These are phyloP conservation scores for Orychophragmus violaceus DNA, from an alignment of 345 rosid genomes.

Conservation along the genomic window DNA sequence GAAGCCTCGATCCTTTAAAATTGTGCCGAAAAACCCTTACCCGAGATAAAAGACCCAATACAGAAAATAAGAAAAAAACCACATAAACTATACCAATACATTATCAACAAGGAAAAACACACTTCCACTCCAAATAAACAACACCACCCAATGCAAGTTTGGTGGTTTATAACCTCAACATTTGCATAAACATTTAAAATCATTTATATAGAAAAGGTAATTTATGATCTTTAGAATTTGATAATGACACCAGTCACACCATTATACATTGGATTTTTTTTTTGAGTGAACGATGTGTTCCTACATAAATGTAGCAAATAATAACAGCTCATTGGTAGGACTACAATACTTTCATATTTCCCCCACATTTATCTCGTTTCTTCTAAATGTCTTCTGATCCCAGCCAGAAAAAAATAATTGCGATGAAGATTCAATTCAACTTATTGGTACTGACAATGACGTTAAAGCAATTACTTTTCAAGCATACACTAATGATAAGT, in stretches of 20 bases:
- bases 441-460: neutral
- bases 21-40: too few relatives aligned
- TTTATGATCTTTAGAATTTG: neutral
- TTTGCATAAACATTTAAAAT: neutral
- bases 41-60: too few relatives aligned
- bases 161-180: neutral
- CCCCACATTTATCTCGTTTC: neutral
- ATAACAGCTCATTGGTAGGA: neutral
- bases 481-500: neutral
- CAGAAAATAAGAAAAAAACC: too few relatives aligned
- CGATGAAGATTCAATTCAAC: neutral
- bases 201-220: neutral
- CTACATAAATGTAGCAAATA: neutral
- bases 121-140: too few relatives aligned
- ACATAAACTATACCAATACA: too few relatives aligned
- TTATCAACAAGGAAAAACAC: too few relatives aligned
- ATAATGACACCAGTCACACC: constrained; percentile 3
- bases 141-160: too few relatives aligned
- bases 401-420: neutral
- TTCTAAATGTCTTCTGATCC: neutral
- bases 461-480: neutral
- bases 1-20: too few relatives aligned
- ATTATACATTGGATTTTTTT: neutral
- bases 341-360: neutral
- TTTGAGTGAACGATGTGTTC: neutral